Evolutionary conservation across 768 basidiomycete genomes (phyloP).

Genomic region (Xerocomellus intermedius): DNA sequence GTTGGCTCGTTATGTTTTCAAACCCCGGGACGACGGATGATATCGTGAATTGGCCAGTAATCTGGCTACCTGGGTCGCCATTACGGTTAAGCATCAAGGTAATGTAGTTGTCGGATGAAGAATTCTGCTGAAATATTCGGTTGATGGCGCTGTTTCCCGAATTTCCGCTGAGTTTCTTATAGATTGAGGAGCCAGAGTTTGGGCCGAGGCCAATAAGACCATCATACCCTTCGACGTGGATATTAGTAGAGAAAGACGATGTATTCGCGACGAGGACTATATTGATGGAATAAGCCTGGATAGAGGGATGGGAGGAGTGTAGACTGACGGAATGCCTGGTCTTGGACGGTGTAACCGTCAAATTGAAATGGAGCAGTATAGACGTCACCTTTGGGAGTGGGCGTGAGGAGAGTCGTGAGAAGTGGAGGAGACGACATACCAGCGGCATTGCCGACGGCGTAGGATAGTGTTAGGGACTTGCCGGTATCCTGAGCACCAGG

Average conservation of each 20-base stretch:
- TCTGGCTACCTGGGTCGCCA: constrained; percentile 46
- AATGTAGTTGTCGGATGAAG: constrained; percentile 58
- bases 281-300: neutral
- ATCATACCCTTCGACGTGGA: constrained; percentile 59
- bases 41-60: constrained; percentile 67
- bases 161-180: constrained; percentile 47
- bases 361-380: constrained; percentile 52
- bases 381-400: constrained; percentile 47
- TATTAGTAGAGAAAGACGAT: constrained; percentile 60
- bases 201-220: constrained; percentile 81
- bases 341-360: constrained; percentile 53
- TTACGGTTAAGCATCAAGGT: constrained; percentile 65
- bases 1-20: constrained; percentile 58
- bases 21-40: constrained; percentile 62
- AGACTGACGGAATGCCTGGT: constrained; percentile 66
- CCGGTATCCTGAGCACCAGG: constrained; percentile 56
- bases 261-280: constrained; percentile 65
- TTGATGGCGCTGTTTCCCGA: constrained; percentile 60
- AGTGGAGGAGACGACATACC: constrained; percentile 38
- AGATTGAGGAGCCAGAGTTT: constrained; percentile 65
- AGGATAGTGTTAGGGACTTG: constrained; percentile 52
- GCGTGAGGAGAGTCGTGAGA: neutral
- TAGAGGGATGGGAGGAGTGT: neutral
- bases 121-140: constrained; percentile 61
- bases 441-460: constrained; percentile 65